Percentiles rank a stretch among this genome's conserved stretches.
Conservation (phyloP, 495 filamentous ascomycete species). For the Penicillium tannophilum region DNA sequence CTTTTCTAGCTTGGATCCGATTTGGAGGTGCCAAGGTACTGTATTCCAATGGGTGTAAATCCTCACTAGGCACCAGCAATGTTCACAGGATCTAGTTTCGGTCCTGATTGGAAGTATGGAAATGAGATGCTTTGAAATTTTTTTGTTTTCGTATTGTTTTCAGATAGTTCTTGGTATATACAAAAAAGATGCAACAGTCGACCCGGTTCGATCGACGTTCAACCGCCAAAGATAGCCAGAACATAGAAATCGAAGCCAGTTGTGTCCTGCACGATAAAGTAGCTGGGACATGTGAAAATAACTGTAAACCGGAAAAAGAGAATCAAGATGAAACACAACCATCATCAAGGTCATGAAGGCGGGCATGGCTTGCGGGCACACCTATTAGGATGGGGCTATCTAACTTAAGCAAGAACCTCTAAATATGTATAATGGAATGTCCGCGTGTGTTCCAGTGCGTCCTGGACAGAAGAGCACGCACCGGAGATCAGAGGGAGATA, state of each 20-base stretch:
- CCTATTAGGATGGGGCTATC: slow-evolving; percentile 29
- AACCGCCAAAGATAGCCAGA: slow-evolving; percentile 13
- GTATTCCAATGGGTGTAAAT: neutral
- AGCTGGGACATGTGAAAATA: neutral
- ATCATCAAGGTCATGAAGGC: slow-evolving; percentile 32
- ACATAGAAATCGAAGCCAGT: slow-evolving; percentile 13
- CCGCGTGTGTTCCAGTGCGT: slow-evolving; percentile 18
- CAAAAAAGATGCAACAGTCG: slow-evolving; percentile 12
- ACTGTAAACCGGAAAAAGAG: neutral
- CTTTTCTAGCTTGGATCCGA: neutral
- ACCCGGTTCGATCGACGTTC: slow-evolving; percentile 2
- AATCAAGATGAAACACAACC: slow-evolving; percentile 21
- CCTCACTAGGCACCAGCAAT: neutral
- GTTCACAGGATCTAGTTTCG: neutral
- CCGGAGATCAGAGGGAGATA: slow-evolving; percentile 1
- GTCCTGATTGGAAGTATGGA: neutral
- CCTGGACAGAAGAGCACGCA: slow-evolving; percentile 3
- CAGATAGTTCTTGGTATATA: slow-evolving; percentile 20
- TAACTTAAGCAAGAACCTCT: slow-evolving; percentile 22
- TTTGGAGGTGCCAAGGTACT: neutral
- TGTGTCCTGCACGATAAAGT: slow-evolving; percentile 7
- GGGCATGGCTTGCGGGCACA: slow-evolving; percentile 15
- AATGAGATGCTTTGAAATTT: slow-evolving; percentile 18
- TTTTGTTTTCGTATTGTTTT: slow-evolving; percentile 24
- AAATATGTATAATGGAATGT: slow-evolving; percentile 29